Conservation (phyloP, 257 asterid genomes). For the Solanum rostratum region DNA sequence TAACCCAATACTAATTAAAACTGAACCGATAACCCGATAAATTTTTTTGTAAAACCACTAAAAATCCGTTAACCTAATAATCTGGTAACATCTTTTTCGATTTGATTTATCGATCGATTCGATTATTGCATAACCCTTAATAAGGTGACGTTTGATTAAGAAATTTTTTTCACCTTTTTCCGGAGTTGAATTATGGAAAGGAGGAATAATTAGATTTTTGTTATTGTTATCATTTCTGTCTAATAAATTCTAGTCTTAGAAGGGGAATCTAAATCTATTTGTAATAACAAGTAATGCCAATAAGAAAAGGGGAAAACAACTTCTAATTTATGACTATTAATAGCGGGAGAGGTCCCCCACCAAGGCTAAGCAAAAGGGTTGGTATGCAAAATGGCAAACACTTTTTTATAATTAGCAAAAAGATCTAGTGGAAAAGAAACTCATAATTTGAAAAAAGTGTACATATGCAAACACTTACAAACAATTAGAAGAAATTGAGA, state of each 20-base stretch:
- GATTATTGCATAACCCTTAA: too few relatives aligned
- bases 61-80: too few relatives aligned
- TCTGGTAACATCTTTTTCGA: too few relatives aligned
- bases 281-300: background rate
- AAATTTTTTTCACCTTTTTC: too few relatives aligned
- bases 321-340: background rate
- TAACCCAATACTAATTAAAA: too few relatives aligned
- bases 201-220: background rate
- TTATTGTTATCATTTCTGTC: background rate
- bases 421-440: background rate
- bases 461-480: constrained; percentile 41
- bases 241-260: background rate
- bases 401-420: background rate
- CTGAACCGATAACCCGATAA: too few relatives aligned
- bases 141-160: too few relatives aligned
- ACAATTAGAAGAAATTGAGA: constrained; percentile 27
- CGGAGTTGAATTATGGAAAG: too few relatives aligned
- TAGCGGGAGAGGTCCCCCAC: background rate
- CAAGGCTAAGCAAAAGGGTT: background rate
- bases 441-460: background rate
- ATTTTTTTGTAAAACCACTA: too few relatives aligned
- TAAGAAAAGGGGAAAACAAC: background rate
- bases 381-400: background rate
- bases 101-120: too few relatives aligned
- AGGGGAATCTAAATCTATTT: background rate